Evolutionary conservation across 257 asterid species (phyloP).

Genomic region (Lithospermum erythrorhizon): DNA sequence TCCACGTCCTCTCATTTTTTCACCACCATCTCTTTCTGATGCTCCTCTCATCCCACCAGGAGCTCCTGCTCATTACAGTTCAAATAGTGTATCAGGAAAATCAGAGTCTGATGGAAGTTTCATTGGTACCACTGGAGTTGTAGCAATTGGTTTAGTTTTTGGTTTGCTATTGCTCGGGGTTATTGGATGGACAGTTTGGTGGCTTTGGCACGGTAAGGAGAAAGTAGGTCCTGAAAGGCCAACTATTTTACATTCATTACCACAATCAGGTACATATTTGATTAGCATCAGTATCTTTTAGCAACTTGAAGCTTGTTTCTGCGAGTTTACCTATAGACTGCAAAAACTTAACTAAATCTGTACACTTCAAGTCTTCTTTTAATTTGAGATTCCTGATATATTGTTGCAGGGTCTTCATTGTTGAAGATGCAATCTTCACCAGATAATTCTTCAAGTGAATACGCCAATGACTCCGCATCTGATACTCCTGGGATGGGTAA

Average conservation of each 20-base stretch:
- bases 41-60: conserved; percentile 34
- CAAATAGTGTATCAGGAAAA: conserved; percentile 25
- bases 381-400: neutral
- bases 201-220: conserved; percentile 55
- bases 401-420: conserved; percentile 45
- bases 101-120: conserved; percentile 32
- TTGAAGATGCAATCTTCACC: conserved; percentile 39
- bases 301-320: neutral
- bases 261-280: conserved; percentile 41
- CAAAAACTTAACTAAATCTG: conserved; percentile 8
- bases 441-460: conserved; percentile 27
- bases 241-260: conserved; percentile 39
- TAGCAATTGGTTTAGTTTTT: conserved; percentile 31
- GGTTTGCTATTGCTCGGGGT: conserved; percentile 42
- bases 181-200: conserved; percentile 40
- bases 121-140: conserved; percentile 36
- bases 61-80: conserved; percentile 20
- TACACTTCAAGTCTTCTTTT: conserved; percentile 5
- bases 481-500: conserved; percentile 58
- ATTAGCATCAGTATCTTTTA: neutral
- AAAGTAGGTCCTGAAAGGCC: conserved; percentile 26
- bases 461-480: conserved; percentile 25
- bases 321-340: conserved; percentile 1
- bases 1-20: conserved; percentile 26
- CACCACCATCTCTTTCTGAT: conserved; percentile 28